Base-by-base conservation (phyloP, 2,329 filamentous ascomycete species). In the Verticillium isaacii region DNA sequence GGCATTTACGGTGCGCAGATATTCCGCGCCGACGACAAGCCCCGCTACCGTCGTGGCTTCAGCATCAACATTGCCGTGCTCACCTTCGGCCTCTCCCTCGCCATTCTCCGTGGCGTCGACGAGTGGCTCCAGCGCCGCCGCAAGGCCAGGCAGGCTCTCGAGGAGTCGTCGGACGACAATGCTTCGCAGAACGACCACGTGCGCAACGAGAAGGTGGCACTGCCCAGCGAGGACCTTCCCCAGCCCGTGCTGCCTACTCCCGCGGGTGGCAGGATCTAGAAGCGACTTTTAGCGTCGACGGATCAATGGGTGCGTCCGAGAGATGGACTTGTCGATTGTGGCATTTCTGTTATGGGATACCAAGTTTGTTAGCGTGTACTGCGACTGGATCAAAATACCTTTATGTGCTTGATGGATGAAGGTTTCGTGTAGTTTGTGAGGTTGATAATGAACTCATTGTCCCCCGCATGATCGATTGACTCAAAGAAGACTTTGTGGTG, bases 1-100 rank as follows among this genome's bases (percentile, higher is more conserved):
- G 84, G 84, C 25, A 87, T 88, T 59, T 84, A 85, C 60, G 85
- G 85, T 3, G 83, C 83, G 0, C 84, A 87, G 68, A 82, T 87
- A 63, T 87, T 87, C 77, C 80, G 80, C 25, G 65, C 71, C 0
- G 81, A 85, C 59, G 82, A 85, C 65, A 71, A 70, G 55, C 82
- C 83, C 0, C 73, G 75, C 1, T 85, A 85, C 68, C 77, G 78
- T 3, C 77, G 80, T 17, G 82, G 77, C 1, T 86, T 84, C 67
- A 76, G 72, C 25, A 71, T 82, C 62, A 74, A 74, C 52, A 78
- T 79, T 32, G 76, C 72, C 3, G 73, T 84, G 0, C 73, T 84
- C 5, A 66, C 75, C 0, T 65, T 80, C n/a, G 80, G 78, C 14
- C 64, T 82, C 1, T 11, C 67, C 0, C 66, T 83, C 3, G 78